phyloP scores from a whole-genome alignment of 192 early-diverging fungal species.

The Podochytrium sp. region DNA sequence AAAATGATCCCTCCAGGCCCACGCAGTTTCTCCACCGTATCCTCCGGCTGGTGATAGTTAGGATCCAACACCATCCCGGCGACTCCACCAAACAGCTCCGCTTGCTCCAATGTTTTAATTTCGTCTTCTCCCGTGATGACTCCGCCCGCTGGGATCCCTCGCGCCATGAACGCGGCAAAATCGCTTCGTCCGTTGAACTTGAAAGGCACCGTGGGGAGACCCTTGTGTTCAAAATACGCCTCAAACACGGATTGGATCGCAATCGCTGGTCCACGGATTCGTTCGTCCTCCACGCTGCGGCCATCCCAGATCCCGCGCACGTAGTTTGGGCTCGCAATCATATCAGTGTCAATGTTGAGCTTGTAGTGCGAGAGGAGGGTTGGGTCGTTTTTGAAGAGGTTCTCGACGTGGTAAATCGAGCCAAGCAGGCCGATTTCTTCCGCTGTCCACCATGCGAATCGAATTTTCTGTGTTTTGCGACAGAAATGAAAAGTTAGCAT shows the following conservation, averaged over 20 bases:
- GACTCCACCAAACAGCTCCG: slow-evolving; percentile 37
- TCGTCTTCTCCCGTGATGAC: slow-evolving; percentile 47
- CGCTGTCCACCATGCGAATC: slow-evolving; percentile 46
- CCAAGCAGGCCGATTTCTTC: slow-evolving; percentile 46
- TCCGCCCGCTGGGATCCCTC: slow-evolving; percentile 43
- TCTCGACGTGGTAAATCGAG: slow-evolving; percentile 43
- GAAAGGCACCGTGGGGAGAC: slow-evolving; percentile 24
- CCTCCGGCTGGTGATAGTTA: slow-evolving; percentile 38
- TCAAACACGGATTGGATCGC: slow-evolving; percentile 38
- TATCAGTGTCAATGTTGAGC: slow-evolving; percentile 48
- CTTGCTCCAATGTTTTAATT: slow-evolving; percentile 37
- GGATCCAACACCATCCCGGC: slow-evolving; percentile 37
- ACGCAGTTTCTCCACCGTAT: slow-evolving; percentile 16
- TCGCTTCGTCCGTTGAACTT: slow-evolving; percentile 45
- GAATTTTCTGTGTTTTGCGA: slow-evolving; percentile 33
- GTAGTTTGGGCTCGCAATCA: slow-evolving; percentile 55
- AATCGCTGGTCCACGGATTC: background rate
- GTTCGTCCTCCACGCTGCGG: background rate
- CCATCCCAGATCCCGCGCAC: slow-evolving; percentile 45
- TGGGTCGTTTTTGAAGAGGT: slow-evolving; percentile 30
- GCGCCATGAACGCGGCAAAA: slow-evolving; percentile 40
- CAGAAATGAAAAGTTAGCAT: background rate
- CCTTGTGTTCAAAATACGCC: slow-evolving; percentile 25
- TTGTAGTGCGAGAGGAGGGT: slow-evolving; percentile 13
- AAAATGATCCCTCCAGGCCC: slow-evolving; percentile 29